A percentile compares a stretch with the other conserved stretches of the same genome.
phyloP scores from a whole-genome alignment of 345 rosid species.

The Clarkia xantiana region DNA sequence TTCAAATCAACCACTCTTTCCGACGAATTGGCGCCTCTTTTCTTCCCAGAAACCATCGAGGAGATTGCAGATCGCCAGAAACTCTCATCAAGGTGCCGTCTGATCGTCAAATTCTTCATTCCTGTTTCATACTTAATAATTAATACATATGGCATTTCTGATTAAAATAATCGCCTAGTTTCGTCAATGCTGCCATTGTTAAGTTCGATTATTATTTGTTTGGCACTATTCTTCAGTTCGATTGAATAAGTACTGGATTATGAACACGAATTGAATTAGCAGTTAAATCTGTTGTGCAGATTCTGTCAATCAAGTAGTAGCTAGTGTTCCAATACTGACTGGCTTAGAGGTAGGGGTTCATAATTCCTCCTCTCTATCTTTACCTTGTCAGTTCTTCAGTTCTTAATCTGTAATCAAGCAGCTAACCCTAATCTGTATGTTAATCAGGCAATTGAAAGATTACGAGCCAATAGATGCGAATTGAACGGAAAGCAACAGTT shows the following conservation, averaged over 20 bases:
- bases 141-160: not conserved
- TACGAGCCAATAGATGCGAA: slow-evolving; percentile 29
- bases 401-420: not conserved
- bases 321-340: slow-evolving; percentile 45
- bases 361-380: slow-evolving; percentile 3
- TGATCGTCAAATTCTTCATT: slow-evolving; percentile 14
- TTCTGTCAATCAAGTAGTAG: slow-evolving; percentile 11
- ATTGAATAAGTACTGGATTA: not conserved
- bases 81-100: slow-evolving; percentile 20
- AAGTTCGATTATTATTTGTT: not conserved
- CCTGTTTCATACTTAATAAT: not conserved
- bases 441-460: slow-evolving; percentile 47
- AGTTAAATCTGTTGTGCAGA: slow-evolving; percentile 3
- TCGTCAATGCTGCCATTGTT: not conserved
- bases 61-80: slow-evolving; percentile 5
- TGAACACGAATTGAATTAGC: not conserved
- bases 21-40: slow-evolving; percentile 4
- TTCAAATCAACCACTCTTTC: slow-evolving; percentile 3
- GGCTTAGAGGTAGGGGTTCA: slow-evolving; percentile 61
- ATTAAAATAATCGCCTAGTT: not conserved
- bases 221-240: not conserved
- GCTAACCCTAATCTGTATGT: not conserved
- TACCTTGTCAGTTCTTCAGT: not conserved
- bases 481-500: slow-evolving; percentile 38
- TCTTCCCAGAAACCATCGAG: not conserved